Conservation (phyloP, 768 basidiomycete genomes). For the Boletus edulis region DNA sequence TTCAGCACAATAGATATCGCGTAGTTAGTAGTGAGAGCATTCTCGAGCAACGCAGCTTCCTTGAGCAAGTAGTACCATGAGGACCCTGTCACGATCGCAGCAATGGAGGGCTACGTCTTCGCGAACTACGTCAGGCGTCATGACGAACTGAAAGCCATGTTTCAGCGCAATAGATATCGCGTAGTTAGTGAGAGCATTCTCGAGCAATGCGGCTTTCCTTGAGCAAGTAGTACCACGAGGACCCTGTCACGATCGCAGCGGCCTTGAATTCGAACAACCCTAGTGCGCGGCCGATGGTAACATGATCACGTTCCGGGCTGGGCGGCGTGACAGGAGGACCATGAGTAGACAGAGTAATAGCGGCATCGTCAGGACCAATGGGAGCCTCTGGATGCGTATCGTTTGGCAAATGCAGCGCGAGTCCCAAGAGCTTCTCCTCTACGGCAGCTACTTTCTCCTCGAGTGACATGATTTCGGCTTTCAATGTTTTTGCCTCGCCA, state of each 20-base stretch:
- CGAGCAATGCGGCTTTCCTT: slow-evolving; percentile 85
- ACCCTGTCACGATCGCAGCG: slow-evolving; percentile 75
- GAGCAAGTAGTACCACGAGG: slow-evolving; percentile 89
- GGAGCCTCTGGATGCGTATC: slow-evolving; percentile 80
- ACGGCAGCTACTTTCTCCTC: slow-evolving; percentile 50
- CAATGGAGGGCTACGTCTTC: too few relatives aligned
- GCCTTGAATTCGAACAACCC: slow-evolving; percentile 78
- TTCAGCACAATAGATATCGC: slow-evolving; percentile 74
- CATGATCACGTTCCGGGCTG: slow-evolving; percentile 66
- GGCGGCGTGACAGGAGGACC: slow-evolving; percentile 58
- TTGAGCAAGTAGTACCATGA: slow-evolving; percentile 92
- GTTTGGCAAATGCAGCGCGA: slow-evolving; percentile 81
- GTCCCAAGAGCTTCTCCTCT: slow-evolving; percentile 60
- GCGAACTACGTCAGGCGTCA: slow-evolving; percentile 89
- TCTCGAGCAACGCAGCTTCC: slow-evolving; percentile 84
- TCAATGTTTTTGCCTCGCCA: slow-evolving; percentile 59
- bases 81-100: slow-evolving; percentile 73
- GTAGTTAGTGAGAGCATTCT: slow-evolving; percentile 85
- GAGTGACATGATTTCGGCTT: slow-evolving; percentile 56
- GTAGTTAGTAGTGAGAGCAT: slow-evolving; percentile 85
- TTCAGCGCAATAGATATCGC: slow-evolving; percentile 74
- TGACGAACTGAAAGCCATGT: slow-evolving; percentile 79
- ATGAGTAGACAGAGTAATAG: slow-evolving; percentile 62
- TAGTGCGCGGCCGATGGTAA: slow-evolving; percentile 61
- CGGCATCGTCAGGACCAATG: slow-evolving; percentile 74